phyloP scores from a whole-genome alignment of 1,284 basidiomycete genomes.

The Neolentinus lepideus region DNA sequence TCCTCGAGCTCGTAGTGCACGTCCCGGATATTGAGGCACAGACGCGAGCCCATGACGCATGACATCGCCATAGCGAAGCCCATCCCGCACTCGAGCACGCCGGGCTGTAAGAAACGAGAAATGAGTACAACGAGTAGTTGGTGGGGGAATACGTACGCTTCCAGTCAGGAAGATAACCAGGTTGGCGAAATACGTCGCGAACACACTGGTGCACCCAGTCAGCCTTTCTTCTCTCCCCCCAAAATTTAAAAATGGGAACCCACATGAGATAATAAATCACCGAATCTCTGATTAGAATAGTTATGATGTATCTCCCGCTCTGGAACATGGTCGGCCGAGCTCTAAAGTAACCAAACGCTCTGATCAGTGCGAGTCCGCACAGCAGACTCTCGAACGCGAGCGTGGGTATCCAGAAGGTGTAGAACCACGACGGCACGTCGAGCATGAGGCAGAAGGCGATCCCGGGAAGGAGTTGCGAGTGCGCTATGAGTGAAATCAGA shows the following conservation, averaged over 20 bases:
- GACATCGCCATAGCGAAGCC: constrained; percentile 47
- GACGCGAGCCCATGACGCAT: constrained; percentile 45
- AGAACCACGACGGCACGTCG: constrained; percentile 34
- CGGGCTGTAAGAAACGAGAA: constrained; percentile 14
- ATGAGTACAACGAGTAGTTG: background rate
- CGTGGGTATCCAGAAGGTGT: constrained; percentile 52
- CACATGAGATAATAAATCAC: constrained; percentile 49
- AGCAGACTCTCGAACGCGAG: constrained; percentile 44
- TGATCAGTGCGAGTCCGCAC: constrained; percentile 38
- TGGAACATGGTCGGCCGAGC: constrained; percentile 24
- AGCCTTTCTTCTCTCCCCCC: background rate
- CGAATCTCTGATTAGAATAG: constrained; percentile 47
- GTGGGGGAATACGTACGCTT: constrained; percentile 25
- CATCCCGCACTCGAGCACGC: constrained; percentile 42
- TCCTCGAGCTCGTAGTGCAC: background rate
- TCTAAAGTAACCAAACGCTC: constrained; percentile 36
- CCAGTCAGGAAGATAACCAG: constrained; percentile 41
- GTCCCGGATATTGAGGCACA: constrained; percentile 44
- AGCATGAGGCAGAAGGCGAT: constrained; percentile 27
- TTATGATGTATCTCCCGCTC: constrained; percentile 36
- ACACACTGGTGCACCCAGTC: constrained; percentile 30
- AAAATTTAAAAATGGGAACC: constrained; percentile 9
- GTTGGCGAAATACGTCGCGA: constrained; percentile 46
- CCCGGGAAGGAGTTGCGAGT: constrained; percentile 4
- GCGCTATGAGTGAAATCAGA: background rate